A percentile compares a stretch with the other conserved stretches of the same genome.
Conservation (phyloP, 2,329 filamentous ascomycete species). For the Epichloe baconii region DNA sequence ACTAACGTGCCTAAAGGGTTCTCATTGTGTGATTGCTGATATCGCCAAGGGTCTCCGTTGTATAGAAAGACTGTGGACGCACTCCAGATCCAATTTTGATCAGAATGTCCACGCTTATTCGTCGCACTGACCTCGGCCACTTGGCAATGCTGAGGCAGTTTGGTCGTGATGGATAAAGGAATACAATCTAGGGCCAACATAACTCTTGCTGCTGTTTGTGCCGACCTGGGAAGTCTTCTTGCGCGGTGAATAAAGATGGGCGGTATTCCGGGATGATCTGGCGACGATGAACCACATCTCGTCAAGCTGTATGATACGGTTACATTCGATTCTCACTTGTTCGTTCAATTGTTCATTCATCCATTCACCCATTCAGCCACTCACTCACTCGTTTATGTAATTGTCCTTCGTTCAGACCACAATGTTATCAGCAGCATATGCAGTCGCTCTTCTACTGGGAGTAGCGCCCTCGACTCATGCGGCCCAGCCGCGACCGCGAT, state of each 20-base stretch:
- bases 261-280: too few relatives aligned
- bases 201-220: too few relatives aligned
- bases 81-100: too few relatives aligned
- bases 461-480: neutral
- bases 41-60: neutral
- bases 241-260: too few relatives aligned
- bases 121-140: neutral
- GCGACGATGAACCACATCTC: too few relatives aligned
- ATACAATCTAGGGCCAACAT: too few relatives aligned
- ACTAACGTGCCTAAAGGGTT: neutral
- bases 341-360: neutral
- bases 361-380: neutral
- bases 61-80: neutral
- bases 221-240: too few relatives aligned
- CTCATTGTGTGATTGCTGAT: neutral
- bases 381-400: neutral
- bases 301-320: too few relatives aligned
- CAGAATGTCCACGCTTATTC: neutral
- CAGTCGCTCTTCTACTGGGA: conserved; percentile 3
- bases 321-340: neutral
- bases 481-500: neutral
- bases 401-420: neutral
- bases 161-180: too few relatives aligned
- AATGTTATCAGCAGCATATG: neutral
- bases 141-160: neutral